Base-by-base conservation (phyloP, 352 stramenopile genomes). In the Aphanomyces cochlioides region DNA sequence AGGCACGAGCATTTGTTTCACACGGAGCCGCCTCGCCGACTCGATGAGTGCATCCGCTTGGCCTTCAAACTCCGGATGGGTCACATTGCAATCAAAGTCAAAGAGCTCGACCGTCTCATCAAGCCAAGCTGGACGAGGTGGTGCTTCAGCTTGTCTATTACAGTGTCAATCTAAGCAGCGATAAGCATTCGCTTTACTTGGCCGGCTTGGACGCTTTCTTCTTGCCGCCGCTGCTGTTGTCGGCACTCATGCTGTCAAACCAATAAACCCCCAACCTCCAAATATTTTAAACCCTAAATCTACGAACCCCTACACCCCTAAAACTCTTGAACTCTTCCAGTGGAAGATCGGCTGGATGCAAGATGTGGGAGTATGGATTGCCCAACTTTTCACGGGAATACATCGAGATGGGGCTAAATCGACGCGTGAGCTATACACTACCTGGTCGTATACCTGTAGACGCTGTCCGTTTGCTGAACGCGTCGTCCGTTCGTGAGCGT, bases 11-110 rank as follows among this genome's bases (percentile, higher is more conserved):
- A 93, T 91, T 73, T 85, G 76, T 10, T 72, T 80, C 34, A 91
- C 84, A 13, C 84, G 82, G 13, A 79, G 75, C 0, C 37, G 13
- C n/a, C 69, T 67, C 5, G 78, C 80, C 37, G 73, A 72, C 57
- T 75, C 47, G 39, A 93, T 76, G 6, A 90, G 71, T 40, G 40
- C 50, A 34, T 71, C 61, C 0, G 84, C 78, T 61, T 89, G 69
- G n/a, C 54, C 56, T 2, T 59, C 54, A 5, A 93, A 79, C 58
- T 92, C 83, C 19, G 79, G 76, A 58, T 93, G 86, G 54, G 84
- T 93, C 39, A 93, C 73, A 48, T 93, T 93, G 76, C 83, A 90
- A 67, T 93, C 84, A 68, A 93, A 88, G 73, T 93, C 86, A 61
- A 93, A 91, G 12, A 91, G 77, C 39, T 71, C 64, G 56, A 71